A percentile compares a stretch with the other conserved stretches of the same genome.
Conservation (phyloP, 2,329 filamentous ascomycete species). For the Fusarium domesticum region DNA sequence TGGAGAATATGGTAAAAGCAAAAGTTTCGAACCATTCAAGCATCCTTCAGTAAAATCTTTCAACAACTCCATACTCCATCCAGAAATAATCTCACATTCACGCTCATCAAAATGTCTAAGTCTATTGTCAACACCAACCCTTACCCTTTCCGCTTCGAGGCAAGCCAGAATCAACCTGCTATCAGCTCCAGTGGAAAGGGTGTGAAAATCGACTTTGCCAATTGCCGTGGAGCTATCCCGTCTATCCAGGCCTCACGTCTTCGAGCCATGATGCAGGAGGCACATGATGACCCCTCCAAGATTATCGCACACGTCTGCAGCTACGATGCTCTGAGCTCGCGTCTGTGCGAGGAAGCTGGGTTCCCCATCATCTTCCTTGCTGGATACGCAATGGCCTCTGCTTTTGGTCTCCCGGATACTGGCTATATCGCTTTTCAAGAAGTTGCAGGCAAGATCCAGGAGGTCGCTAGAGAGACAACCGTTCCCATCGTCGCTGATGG, state of each 20-base stretch:
- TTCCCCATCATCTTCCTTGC: constrained; percentile 46
- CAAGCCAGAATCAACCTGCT: constrained; percentile 4
- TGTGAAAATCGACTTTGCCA: constrained; percentile 13
- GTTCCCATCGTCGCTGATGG: constrained; percentile 46
- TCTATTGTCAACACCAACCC: constrained; percentile 9
- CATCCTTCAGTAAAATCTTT: neutral
- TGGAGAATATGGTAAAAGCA: too few species aligned
- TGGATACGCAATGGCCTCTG: constrained; percentile 40
- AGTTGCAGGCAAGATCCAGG: constrained; percentile 45
- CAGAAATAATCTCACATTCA: neutral
- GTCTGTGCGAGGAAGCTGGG: constrained; percentile 44
- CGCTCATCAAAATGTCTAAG: constrained; percentile 18
- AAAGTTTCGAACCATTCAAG: neutral
- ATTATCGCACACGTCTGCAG: constrained; percentile 43
- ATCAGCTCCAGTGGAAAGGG: constrained; percentile 5
- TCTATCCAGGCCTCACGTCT: constrained; percentile 39
- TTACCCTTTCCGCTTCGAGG: constrained; percentile 10
- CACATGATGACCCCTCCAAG: constrained; percentile 39
- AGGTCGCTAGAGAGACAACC: constrained; percentile 36
- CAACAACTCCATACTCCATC: neutral
- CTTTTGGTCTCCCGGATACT: constrained; percentile 44
- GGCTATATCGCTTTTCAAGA: constrained; percentile 49
- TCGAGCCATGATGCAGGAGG: constrained; percentile 39
- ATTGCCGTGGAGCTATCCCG: constrained; percentile 37
- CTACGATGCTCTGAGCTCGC: constrained; percentile 44